Percentiles rank a stretch among this genome's conserved stretches.
Conservation (phyloP, 1,139 yeast genomes). For the Dujonia santamariae region DNA sequence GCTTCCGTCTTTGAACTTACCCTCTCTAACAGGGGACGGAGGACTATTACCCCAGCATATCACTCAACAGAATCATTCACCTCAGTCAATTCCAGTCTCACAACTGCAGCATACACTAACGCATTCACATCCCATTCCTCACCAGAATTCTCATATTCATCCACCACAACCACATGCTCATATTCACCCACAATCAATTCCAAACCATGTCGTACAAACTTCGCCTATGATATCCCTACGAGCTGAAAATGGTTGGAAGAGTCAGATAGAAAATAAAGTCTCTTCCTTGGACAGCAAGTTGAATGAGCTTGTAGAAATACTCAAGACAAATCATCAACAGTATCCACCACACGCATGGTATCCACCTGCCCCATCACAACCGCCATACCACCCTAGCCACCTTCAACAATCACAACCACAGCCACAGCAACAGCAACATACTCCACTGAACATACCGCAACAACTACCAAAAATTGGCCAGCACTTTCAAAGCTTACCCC, state of each 20-base stretch:
- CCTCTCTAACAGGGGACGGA: slow-evolving; percentile 17
- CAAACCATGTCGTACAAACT: slow-evolving; percentile 1
- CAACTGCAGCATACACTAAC: too few relatives aligned
- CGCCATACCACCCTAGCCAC: background rate
- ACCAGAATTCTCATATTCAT: background rate
- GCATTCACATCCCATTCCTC: background rate
- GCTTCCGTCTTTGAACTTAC: slow-evolving; percentile 44
- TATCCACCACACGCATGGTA: slow-evolving; percentile 5
- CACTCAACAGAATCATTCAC: background rate
- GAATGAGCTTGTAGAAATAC: slow-evolving; percentile 38
- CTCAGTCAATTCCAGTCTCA: too few relatives aligned
- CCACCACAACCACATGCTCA: slow-evolving; percentile 1
- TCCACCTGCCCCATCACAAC: too few relatives aligned
- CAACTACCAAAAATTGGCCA: too few relatives aligned
- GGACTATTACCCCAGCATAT: background rate
- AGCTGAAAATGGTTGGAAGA: slow-evolving; percentile 25
- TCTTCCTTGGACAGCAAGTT: slow-evolving; percentile 45
- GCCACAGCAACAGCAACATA: slow-evolving; percentile 6
- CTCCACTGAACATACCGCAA: too few relatives aligned
- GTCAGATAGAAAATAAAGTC: slow-evolving; percentile 43
- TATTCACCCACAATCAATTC: background rate
- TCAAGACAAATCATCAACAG: slow-evolving; percentile 29
- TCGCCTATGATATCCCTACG: too few relatives aligned
- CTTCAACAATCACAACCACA: slow-evolving; percentile 1
- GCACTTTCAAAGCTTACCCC: slow-evolving; percentile 1